A percentile compares a stretch with the other conserved stretches of the same genome.
These are phyloP conservation scores for Xylogone sp. DNA, from an alignment of 2,329 filamentous ascomycete species.

Conservation along the genomic window DNA sequence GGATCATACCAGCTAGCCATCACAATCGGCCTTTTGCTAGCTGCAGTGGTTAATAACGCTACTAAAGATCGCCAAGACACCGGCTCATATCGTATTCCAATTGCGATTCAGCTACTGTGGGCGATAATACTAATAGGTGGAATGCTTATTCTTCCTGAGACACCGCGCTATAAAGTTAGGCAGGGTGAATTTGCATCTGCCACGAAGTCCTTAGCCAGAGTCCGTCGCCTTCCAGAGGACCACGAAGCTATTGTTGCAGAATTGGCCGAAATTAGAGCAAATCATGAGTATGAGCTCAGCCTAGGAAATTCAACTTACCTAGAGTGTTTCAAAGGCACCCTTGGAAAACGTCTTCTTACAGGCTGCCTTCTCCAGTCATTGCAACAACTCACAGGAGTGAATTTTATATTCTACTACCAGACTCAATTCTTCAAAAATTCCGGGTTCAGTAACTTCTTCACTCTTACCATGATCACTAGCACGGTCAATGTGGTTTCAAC, in stretches of 20 bases:
- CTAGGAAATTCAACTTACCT: conserved; percentile 45
- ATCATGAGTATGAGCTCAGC: conserved; percentile 59
- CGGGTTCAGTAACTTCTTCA: conserved; percentile 50
- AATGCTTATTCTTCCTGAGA: conserved; percentile 67
- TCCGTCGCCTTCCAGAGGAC: conserved; percentile 57
- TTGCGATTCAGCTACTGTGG: conserved; percentile 65
- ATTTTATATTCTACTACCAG: conserved; percentile 61
- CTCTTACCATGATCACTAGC: conserved; percentile 60
- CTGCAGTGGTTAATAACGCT: conserved; percentile 62
- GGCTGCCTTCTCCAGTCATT: conserved; percentile 63
- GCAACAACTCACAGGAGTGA: conserved; percentile 57
- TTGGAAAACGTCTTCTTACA: conserved; percentile 57
- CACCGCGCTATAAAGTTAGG: conserved; percentile 68
- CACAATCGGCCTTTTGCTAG: conserved; percentile 65
- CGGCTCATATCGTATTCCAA: conserved; percentile 59
- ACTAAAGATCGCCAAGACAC: conserved; percentile 51
- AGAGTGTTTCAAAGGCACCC: conserved; percentile 38
- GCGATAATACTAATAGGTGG: conserved; percentile 61
- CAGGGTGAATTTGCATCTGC: conserved; percentile 50
- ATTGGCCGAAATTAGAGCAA: conserved; percentile 59
- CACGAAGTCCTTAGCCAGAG: conserved; percentile 49
- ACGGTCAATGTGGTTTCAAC: conserved; percentile 62
- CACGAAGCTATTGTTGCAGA: conserved; percentile 58
- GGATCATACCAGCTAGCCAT: conserved; percentile 68
- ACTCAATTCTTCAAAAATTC: conserved; percentile 57